A percentile compares a stretch with the other conserved stretches of the same genome.
Evolutionary conservation across 495 filamentous ascomycete genomes (phyloP).

Genomic region (Peziza echinospora): DNA sequence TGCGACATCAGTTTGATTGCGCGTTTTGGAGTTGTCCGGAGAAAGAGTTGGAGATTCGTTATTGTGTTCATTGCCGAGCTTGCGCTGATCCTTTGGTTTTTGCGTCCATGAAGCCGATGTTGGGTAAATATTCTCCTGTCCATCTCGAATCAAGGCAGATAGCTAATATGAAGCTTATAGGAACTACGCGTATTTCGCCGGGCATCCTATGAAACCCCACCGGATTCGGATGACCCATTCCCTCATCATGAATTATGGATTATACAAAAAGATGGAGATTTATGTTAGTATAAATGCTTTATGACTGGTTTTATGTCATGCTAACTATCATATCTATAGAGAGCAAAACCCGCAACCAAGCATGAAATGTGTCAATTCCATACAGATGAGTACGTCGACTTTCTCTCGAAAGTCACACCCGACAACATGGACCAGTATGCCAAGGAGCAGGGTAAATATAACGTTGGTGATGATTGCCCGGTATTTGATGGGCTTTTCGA

Average conservation of each 20-base stretch:
- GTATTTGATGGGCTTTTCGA: constrained; percentile 90
- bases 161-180: no score
- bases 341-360: constrained; percentile 87
- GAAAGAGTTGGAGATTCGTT: no score
- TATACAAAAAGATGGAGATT: constrained; percentile 98
- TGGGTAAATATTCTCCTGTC: no score
- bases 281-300: constrained; percentile 40
- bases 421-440: constrained; percentile 94
- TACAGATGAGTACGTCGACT: constrained; percentile 98
- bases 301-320: background rate
- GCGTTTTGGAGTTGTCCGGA: no score
- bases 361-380: constrained; percentile 99
- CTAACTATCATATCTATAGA: constrained; percentile 28
- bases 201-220: constrained; percentile 99
- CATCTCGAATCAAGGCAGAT: no score
- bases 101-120: no score
- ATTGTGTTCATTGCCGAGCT: no score
- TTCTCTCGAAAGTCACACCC: constrained; percentile 63
- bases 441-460: constrained; percentile 76
- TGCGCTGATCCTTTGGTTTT: no score
- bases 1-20: no score
- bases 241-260: constrained; percentile 94
- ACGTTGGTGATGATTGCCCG: constrained; percentile 86
- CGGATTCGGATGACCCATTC: constrained; percentile 91
- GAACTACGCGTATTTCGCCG: constrained; percentile 79